Evolutionary conservation across 495 filamentous ascomycete genomes (phyloP), one percentile per base, ranked within the genome.

Genomic region (Aspergillus panamensis): DNA sequence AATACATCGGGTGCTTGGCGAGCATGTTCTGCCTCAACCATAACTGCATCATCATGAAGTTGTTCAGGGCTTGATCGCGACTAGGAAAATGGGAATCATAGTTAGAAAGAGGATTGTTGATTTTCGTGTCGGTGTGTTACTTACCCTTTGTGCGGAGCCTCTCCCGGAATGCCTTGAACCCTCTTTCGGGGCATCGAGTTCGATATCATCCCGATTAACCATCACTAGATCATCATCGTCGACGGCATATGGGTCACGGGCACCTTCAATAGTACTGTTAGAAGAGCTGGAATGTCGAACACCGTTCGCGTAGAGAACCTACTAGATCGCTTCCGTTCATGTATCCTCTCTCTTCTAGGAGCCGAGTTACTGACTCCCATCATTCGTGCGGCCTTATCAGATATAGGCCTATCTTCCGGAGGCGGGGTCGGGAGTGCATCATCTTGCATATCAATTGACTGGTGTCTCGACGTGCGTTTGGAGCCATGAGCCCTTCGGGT

Each of bases 201-300:
- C 80, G 13, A 57, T 67, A 33, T 74, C 75, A 48, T 78, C 72
- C 14, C 61, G 70, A 58, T 84, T 75, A 14, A 84, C 78, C 75
- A 84, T 73, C 40, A 84, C 78, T 49, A 83, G 66, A 57, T 86
- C 84, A 53, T 84, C 82, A 53, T 80, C 78, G 39, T 85, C 82
- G 48, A 85, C 72, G 8, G 80, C 65, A 64, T 85, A 84, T 5
- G 84, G 79, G 65, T 87, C 84, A 42, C 77, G 82, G 44, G 73
- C 72, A 57, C 63, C 76, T 80, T 62, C 1, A 43, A 6, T 8
- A 19, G 9, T 45, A 40, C 29, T 0, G 37, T 47, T 17, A 51
- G 51, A 16, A 59, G 64, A 20, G 19, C 4, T 20, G 62, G 62
- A 48, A 21, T 44, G 6, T 5, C 9, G 35, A n/a, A 43, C 1